These are phyloP conservation scores for Plectranthus barbatus DNA, from an alignment of 257 asterid genomes.

Conservation along the genomic window DNA sequence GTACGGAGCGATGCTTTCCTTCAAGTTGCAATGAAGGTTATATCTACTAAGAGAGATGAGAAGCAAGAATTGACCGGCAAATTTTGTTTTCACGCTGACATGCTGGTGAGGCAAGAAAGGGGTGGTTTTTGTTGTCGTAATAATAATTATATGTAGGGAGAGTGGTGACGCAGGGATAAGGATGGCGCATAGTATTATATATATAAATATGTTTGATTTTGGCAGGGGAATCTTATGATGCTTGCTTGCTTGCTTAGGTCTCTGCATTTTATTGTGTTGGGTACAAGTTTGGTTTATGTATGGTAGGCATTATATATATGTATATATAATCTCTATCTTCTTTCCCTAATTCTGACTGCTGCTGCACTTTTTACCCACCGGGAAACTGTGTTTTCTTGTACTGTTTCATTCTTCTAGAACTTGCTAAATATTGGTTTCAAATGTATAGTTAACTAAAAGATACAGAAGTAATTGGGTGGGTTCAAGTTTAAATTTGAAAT, in stretches of 20 bases:
- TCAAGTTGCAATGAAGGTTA: constrained; percentile 15
- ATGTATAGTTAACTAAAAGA: no score
- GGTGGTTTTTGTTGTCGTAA: constrained; percentile 15
- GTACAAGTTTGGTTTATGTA: background rate
- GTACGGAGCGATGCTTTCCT: constrained; percentile 11
- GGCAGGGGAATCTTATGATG: background rate
- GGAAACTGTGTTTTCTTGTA: no score
- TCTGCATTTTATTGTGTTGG: constrained; percentile 1
- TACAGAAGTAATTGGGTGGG: no score
- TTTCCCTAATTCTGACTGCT: background rate
- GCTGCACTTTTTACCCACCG: no score
- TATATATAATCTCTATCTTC: background rate
- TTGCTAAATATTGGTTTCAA: no score
- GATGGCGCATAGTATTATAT: constrained; percentile 17
- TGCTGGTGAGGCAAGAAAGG: constrained; percentile 22
- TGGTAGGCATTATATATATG: background rate
- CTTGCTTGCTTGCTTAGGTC: background rate
- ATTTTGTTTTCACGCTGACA: constrained; percentile 22
- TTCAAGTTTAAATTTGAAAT: no score
- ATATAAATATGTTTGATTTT: constrained; percentile 12
- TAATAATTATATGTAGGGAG: constrained; percentile 9
- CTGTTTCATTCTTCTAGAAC: no score
- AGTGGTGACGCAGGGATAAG: constrained; percentile 17
- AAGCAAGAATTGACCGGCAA: constrained; percentile 19
- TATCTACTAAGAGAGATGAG: constrained; percentile 11